Percentiles rank a stretch among this genome's conserved stretches.
phyloP scores from a whole-genome alignment of 2,329 filamentous ascomycete genomes.

The Colletotrichum paranaense region DNA sequence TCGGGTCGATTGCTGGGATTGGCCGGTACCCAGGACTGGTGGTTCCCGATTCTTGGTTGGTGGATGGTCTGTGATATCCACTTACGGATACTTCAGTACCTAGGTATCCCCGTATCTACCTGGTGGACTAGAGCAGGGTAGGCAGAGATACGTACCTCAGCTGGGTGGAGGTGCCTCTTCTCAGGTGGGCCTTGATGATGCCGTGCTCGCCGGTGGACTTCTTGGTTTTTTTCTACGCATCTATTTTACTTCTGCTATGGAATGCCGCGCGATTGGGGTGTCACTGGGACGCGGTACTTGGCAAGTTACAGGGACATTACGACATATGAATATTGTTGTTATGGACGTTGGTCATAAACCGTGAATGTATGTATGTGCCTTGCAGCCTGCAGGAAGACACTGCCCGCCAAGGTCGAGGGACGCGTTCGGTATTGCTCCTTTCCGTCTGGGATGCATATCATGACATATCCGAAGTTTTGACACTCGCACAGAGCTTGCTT shows the following conservation, averaged over 20 bases:
- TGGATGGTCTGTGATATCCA: constrained; percentile 18
- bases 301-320: background rate
- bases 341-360: background rate
- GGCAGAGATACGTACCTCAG: constrained; percentile 19
- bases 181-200: constrained; percentile 17
- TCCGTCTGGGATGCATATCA: constrained; percentile 6
- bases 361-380: background rate
- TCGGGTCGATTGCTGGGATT: constrained; percentile 31
- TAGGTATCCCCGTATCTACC: no score
- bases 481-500: background rate
- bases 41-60: constrained; percentile 27
- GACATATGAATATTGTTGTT: background rate
- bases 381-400: constrained; percentile 17
- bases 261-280: background rate
- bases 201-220: constrained; percentile 28
- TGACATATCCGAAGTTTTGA: background rate
- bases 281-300: background rate
- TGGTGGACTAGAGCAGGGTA: no score
- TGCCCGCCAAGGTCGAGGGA: constrained; percentile 27
- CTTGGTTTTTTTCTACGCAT: background rate
- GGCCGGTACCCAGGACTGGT: constrained; percentile 15
- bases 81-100: no score
- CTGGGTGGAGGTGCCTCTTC: constrained; percentile 17
- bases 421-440: constrained; percentile 23
- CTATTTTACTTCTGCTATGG: background rate